Evolutionary conservation across 495 filamentous ascomycete species (phyloP).

Genomic region (Bryoglossum gracile): DNA sequence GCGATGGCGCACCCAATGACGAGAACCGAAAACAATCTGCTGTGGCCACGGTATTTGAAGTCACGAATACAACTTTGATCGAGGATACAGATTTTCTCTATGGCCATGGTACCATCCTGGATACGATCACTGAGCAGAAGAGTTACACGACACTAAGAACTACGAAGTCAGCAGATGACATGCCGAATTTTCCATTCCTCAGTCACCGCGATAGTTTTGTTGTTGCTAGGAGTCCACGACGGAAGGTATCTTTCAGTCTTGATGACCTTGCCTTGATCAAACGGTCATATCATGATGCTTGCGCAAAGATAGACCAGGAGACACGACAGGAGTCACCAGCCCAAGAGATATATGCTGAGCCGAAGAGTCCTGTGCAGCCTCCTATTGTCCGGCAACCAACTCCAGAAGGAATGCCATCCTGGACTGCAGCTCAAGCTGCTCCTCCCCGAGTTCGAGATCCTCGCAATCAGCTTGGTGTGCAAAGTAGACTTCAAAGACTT

Average conservation of each 20-base stretch:
- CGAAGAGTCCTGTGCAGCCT: slow-evolving; percentile 28
- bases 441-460: not conserved
- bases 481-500: slow-evolving; percentile 16
- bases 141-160: slow-evolving; percentile 21
- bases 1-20: slow-evolving; percentile 17
- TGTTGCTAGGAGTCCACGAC: slow-evolving; percentile 18
- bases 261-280: slow-evolving; percentile 34
- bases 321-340: slow-evolving; percentile 25
- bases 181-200: slow-evolving; percentile 11
- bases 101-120: slow-evolving; percentile 33
- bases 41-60: too few species aligned
- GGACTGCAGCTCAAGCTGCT: slow-evolving; percentile 22
- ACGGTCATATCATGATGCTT: slow-evolving; percentile 23
- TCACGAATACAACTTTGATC: slow-evolving; percentile 3
- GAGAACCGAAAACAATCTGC: slow-evolving; percentile 13
- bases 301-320: slow-evolving; percentile 28
- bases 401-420: slow-evolving; percentile 28
- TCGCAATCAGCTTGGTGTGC: not conserved
- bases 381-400: slow-evolving; percentile 24
- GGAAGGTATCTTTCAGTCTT: slow-evolving; percentile 27
- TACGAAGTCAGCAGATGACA: slow-evolving; percentile 15
- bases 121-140: slow-evolving; percentile 35
- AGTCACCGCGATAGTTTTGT: slow-evolving; percentile 20
- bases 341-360: slow-evolving; percentile 32
- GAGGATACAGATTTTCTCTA: slow-evolving; percentile 30